Evolutionary conservation across 192 early-diverging fungal genomes (phyloP).

Genomic region (Podila epigama): DNA sequence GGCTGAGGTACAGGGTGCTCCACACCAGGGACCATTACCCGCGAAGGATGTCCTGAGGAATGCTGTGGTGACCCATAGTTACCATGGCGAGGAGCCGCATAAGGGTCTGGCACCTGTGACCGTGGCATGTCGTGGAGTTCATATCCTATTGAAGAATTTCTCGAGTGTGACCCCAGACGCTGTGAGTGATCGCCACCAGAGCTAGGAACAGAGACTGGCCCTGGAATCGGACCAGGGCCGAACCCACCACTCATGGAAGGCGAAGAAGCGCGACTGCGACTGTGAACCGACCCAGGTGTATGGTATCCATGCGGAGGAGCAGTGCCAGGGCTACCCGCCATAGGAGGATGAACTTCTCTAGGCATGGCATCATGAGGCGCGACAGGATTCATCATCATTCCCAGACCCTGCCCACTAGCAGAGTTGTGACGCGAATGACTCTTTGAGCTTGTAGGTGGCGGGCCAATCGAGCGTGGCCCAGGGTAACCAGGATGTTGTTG

Average conservation of each 20-base stretch:
- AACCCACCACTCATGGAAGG: neutral
- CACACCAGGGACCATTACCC: neutral
- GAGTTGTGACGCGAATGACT: slow-evolving; percentile 30
- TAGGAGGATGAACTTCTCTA: neutral
- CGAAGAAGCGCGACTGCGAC: neutral
- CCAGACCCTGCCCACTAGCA: slow-evolving; percentile 4
- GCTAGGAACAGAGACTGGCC: neutral
- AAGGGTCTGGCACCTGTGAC: neutral
- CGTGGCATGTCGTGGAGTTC: neutral
- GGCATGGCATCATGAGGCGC: neutral
- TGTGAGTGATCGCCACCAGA: neutral
- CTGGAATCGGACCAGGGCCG: neutral
- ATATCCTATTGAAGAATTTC: neutral
- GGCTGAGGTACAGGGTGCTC: too few relatives aligned
- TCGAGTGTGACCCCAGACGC: neutral
- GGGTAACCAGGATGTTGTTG: slow-evolving; percentile 7
- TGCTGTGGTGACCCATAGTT: neutral
- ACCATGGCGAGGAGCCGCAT: neutral
- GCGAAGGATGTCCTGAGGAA: neutral
- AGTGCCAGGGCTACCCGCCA: slow-evolving; percentile 9
- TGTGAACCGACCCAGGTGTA: neutral
- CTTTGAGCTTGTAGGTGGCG: slow-evolving; percentile 10
- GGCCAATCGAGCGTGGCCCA: neutral
- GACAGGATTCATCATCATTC: slow-evolving; percentile 30
- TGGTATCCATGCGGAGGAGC: neutral